Percentiles rank a stretch among this genome's conserved stretches.
These are phyloP conservation scores for Azolla pinnata DNA, from an alignment of 75 land plant genomes.

Conservation along the genomic window DNA sequence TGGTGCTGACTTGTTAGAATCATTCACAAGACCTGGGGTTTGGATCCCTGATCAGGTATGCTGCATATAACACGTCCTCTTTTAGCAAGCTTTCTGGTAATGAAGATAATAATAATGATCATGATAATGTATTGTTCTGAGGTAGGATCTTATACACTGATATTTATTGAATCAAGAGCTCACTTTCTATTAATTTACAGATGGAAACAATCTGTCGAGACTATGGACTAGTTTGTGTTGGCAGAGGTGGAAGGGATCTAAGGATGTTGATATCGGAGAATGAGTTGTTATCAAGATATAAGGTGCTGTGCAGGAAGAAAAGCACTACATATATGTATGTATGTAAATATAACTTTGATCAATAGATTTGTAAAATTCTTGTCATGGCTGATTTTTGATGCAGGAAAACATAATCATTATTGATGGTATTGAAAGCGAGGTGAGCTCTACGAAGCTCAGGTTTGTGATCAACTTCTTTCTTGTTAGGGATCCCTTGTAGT, in stretches of 20 bases:
- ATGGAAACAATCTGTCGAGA: conserved; percentile 52
- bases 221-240: conserved; percentile 71
- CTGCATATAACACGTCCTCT: background rate
- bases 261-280: conserved; percentile 40
- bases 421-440: conserved; percentile 64
- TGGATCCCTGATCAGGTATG: conserved; percentile 83
- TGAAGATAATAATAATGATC: no score
- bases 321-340: background rate
- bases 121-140: no score
- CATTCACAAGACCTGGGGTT: conserved; percentile 53
- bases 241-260: conserved; percentile 58
- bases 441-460: conserved; percentile 86
- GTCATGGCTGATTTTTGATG: background rate
- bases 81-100: background rate
- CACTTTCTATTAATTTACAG: conserved; percentile 27
- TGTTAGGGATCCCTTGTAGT: background rate
- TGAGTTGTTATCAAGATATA: conserved; percentile 47
- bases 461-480: conserved; percentile 11
- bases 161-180: no score
- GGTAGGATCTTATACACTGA: no score
- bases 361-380: background rate
- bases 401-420: conserved; percentile 72
- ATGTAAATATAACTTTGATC: background rate
- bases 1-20: conserved; percentile 78
- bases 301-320: conserved; percentile 23